Conservation (phyloP, 2,329 filamentous ascomycete genomes). For the Fusarium agapanthi region DNA sequence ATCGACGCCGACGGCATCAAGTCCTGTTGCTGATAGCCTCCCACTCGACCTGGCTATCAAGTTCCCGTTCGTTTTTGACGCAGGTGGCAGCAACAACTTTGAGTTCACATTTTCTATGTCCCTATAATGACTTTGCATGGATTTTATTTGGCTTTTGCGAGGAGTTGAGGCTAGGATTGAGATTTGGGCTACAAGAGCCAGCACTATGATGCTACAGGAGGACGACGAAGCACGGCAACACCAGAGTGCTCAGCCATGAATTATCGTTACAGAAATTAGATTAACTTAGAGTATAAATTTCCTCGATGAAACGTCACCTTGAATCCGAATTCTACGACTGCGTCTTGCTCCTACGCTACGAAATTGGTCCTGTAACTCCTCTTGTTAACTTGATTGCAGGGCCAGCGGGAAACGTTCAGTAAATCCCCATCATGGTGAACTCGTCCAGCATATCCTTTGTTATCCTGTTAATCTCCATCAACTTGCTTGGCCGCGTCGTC, state of each 20-base stretch:
- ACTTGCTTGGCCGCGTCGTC: conserved; percentile 32
- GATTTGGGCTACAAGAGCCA: background rate
- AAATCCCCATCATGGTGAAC: conserved; percentile 36
- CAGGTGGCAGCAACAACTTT: conserved; percentile 24
- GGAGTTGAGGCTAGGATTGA: conserved; percentile 11
- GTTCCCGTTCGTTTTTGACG: conserved; percentile 40
- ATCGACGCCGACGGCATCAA: background rate
- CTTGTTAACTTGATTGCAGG: background rate
- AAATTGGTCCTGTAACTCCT: background rate
- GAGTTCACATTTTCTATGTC: conserved; percentile 41
- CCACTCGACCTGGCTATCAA: background rate
- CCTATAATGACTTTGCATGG: conserved; percentile 7
- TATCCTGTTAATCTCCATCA: conserved; percentile 31
- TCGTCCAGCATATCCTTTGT: conserved; percentile 36
- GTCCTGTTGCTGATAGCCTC: background rate
- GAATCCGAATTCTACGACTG: background rate
- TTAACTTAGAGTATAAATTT: conserved; percentile 32
- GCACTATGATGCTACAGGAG: background rate
- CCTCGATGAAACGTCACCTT: background rate
- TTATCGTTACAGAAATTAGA: conserved; percentile 15
- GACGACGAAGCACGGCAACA: background rate
- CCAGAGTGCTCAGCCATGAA: background rate
- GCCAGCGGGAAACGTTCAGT: background rate
- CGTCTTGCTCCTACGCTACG: background rate
- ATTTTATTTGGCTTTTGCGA: background rate